These are phyloP conservation scores for Lasiosphaeris hirsuta DNA, from an alignment of 495 filamentous ascomycete species.

Conservation along the genomic window DNA sequence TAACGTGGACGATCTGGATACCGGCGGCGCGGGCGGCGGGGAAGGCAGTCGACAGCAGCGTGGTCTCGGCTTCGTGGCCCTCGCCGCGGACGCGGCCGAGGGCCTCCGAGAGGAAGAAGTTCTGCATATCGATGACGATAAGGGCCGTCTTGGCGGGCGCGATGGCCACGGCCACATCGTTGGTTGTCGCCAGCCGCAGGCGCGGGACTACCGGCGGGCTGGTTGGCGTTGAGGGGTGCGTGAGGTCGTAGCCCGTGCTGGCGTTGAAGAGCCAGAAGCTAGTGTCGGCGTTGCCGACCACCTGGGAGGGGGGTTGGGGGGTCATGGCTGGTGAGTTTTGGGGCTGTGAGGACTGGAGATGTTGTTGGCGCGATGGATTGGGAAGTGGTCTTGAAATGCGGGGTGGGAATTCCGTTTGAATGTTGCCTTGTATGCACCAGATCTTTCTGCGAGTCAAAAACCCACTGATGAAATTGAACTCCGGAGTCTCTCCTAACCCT, in stretches of 20 bases:
- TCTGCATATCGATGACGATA: constrained; percentile 9
- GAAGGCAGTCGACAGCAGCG: constrained; percentile 4
- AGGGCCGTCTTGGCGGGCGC: not conserved
- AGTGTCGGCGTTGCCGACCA: constrained; percentile 1
- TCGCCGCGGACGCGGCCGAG: not conserved
- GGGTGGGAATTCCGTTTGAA: too few species aligned
- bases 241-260: constrained; percentile 1
- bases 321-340: too few species aligned
- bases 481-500: too few species aligned
- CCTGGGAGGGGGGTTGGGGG: not conserved
- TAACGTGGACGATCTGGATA: constrained; percentile 1
- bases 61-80: not conserved
- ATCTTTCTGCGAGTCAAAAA: too few species aligned
- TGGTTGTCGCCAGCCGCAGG: not conserved
- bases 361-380: too few species aligned
- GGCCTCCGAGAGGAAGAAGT: constrained; percentile 9
- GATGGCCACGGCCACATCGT: not conserved
- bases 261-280: constrained; percentile 9
- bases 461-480: too few species aligned
- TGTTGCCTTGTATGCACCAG: too few species aligned
- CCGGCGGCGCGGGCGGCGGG: constrained; percentile 1
- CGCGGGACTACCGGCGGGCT: not conserved
- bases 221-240: not conserved
- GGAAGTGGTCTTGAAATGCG: too few species aligned
- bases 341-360: too few species aligned